A percentile compares a stretch with the other conserved stretches of the same genome.
These are phyloP conservation scores for Ceriops tagal DNA, from an alignment of 345 rosid genomes.

Conservation along the genomic window DNA sequence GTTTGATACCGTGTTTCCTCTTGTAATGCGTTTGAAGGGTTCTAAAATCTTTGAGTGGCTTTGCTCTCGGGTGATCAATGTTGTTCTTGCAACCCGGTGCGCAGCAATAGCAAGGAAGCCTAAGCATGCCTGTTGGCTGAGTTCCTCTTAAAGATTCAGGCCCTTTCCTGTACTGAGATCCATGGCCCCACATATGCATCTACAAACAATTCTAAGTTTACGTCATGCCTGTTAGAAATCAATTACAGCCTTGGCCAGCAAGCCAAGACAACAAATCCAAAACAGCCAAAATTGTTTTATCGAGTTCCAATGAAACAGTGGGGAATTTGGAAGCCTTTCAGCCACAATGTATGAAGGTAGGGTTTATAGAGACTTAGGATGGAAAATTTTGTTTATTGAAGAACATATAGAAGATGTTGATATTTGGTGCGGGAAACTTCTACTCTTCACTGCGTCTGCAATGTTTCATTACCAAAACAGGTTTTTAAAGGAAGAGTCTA, in stretches of 20 bases:
- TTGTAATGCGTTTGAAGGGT: slow-evolving; percentile 76
- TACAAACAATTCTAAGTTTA: slow-evolving; percentile 8
- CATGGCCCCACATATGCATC: slow-evolving; percentile 76
- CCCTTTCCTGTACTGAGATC: slow-evolving; percentile 57
- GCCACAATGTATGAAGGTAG: too few relatives aligned
- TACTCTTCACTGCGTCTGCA: too few relatives aligned
- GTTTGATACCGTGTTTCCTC: slow-evolving; percentile 66
- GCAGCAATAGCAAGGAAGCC: slow-evolving; percentile 75
- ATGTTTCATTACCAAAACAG: too few relatives aligned
- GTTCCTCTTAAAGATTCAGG: slow-evolving; percentile 67
- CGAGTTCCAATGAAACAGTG: too few relatives aligned
- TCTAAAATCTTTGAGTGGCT: slow-evolving; percentile 65
- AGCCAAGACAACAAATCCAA: not conserved
- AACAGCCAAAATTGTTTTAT: not conserved
- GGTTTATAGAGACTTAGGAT: too few relatives aligned
- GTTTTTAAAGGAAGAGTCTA: too few relatives aligned
- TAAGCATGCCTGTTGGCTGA: slow-evolving; percentile 64
- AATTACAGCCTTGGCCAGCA: not conserved
- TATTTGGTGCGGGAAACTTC: too few relatives aligned
- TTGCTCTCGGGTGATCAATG: slow-evolving; percentile 67
- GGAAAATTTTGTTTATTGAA: too few relatives aligned
- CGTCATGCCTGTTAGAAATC: not conserved
- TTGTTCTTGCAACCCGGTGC: slow-evolving; percentile 66
- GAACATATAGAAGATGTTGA: too few relatives aligned
- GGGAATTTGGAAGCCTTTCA: too few relatives aligned